Base-by-base conservation (phyloP, 2,329 filamentous ascomycete genomes). In the Diplodia scrobiculata region DNA sequence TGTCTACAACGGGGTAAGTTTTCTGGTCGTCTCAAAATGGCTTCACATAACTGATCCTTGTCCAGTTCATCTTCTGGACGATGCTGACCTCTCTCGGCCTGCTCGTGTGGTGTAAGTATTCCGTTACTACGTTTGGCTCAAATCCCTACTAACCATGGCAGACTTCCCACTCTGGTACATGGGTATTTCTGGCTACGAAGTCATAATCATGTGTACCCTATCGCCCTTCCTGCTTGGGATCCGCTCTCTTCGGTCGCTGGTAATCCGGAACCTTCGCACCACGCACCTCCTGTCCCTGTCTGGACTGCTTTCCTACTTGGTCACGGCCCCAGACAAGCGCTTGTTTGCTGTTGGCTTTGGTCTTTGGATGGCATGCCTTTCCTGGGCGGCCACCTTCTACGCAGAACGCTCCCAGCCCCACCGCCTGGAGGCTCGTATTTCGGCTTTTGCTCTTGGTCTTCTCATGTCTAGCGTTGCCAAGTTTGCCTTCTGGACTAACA, bases 151-250 rank as follows among this genome's bases (percentile, higher is more conserved):
- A 34, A 73, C 75, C 58, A 17, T 41, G 2, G 2, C 69, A 92
- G 90, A 96, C 78, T 99, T 99, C 76, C 95, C 95, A 14, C 86
- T 99, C 11, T 99, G 95, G 95, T 88, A 97, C 77, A 99, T 99
- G 95, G 95, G 95, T 32, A 96, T 99, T 68, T 98, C 94, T 3
- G 95, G 95, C 69, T 99, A 95, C 75, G 95, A 99, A 79, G 89
- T 88, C 51, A 84, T 96, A 70, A 89, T 99, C 73, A 89, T 98
- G 87, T 86, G 85, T 59, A 94, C 91, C 3, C 78, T 94, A 62
- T 91, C 93, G 4, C 95, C 95, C 0, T 82, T 93, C 47, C 77
- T 98, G 21, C 86, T 99, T 51, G 87, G 84, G 25, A 89, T 92
- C 68, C 84, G 84, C 54, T 82, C 88, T 0, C 68, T 97, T 19